These are phyloP conservation scores for Monilinia aucupariae DNA, from an alignment of 2,329 filamentous ascomycete species.

Conservation along the genomic window DNA sequence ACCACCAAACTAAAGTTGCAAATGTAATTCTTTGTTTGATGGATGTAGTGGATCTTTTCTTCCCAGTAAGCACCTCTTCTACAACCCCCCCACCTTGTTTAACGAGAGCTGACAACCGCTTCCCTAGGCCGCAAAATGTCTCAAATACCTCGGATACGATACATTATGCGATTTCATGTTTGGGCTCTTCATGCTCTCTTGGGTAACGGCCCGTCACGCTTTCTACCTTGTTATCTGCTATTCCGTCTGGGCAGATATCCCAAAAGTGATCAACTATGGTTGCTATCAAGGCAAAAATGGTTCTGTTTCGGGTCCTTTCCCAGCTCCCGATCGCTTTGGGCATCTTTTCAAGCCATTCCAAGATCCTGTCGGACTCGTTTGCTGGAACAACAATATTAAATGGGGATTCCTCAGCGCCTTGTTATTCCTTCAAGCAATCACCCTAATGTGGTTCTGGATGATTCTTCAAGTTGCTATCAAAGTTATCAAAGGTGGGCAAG, in stretches of 20 bases:
- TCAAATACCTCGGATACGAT: constrained; percentile 80
- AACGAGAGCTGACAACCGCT: constrained; percentile 12
- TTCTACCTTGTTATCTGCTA: constrained; percentile 75
- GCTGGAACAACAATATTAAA: constrained; percentile 70
- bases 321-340: constrained; percentile 45
- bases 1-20: constrained; percentile 80
- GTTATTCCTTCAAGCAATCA: constrained; percentile 71
- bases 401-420: constrained; percentile 74
- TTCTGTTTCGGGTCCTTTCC: constrained; percentile 50
- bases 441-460: constrained; percentile 83
- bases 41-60: constrained; percentile 85
- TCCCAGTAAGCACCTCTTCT: constrained; percentile 55
- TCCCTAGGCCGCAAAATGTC: constrained; percentile 73
- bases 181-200: constrained; percentile 76
- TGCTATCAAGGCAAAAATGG: constrained; percentile 62
- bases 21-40: constrained; percentile 86
- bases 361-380: constrained; percentile 66
- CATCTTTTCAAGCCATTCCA: constrained; percentile 72
- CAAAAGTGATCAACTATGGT: constrained; percentile 56
- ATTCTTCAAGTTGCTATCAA: constrained; percentile 77
- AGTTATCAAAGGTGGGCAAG: constrained; percentile 68
- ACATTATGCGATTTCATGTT: constrained; percentile 77
- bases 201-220: constrained; percentile 78
- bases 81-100: neutral
- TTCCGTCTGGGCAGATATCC: constrained; percentile 67